Evolutionary conservation across 179 eudicot genomes (phyloP).

Genomic region (Beta macrorhiza): DNA sequence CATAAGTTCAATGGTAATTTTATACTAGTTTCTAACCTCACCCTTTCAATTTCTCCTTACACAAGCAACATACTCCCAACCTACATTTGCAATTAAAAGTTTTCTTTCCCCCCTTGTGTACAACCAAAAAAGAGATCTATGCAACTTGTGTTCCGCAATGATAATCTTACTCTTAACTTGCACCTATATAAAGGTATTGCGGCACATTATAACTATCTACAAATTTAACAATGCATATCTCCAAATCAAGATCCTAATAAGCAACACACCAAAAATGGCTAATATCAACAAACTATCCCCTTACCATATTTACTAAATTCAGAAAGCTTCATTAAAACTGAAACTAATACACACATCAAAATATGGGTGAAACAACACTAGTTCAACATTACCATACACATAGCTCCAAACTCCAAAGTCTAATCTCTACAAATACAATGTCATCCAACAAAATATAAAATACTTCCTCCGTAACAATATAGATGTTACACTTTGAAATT

Average conservation of each 20-base stretch:
- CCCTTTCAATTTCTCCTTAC: not conserved
- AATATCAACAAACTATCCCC: not conserved
- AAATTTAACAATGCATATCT: not conserved
- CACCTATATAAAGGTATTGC: not conserved
- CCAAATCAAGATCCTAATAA: conserved; percentile 14
- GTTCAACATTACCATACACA: conserved; percentile 6
- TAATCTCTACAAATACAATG: conserved; percentile 5
- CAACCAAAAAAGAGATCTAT: not conserved
- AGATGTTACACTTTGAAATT: too few relatives aligned
- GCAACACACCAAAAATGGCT: not conserved
- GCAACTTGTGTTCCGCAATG: not conserved
- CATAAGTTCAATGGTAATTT: not conserved
- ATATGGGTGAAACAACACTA: not conserved
- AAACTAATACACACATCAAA: not conserved
- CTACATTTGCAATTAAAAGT: not conserved
- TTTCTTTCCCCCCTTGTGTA: not conserved
- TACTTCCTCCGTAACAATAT: too few relatives aligned
- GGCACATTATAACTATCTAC: not conserved
- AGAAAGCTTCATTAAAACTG: not conserved
- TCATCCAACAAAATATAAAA: not conserved
- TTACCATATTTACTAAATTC: conserved; percentile 7
- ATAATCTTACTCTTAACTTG: not conserved
- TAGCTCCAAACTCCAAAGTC: conserved; percentile 2
- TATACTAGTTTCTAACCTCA: not conserved
- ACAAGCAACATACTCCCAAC: not conserved